Evolutionary conservation across 2,329 filamentous ascomycete genomes (phyloP), one percentile per base, ranked within the genome.

Genomic region (Metarhizium rileyi): DNA sequence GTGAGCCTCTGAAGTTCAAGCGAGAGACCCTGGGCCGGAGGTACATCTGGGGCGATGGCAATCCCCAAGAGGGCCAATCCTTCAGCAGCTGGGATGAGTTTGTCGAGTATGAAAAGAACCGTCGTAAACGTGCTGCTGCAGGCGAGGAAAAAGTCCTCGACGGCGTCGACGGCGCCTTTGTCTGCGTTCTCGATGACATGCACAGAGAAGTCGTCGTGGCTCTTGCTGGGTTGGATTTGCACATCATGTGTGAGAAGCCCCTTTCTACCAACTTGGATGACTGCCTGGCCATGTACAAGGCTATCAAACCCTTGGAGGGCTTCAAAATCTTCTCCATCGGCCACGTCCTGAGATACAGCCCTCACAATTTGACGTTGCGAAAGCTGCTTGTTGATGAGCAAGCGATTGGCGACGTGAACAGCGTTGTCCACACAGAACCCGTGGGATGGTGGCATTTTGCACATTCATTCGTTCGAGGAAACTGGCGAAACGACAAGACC

Each of bases 371-470:
- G 66, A 70, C 91, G 50, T 74, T 98, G 26, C 81, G 90, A 46
- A 83, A 85, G 61, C 70, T 97, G 16, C 74, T 97, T 5, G 75
- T 90, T 1, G 76, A 86, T 55, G 81, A 94, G 47, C 76, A 77
- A 12, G 79, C 83, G 12, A 84, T 98, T 60, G 93, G 93, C 6
- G 86, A 96, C 49, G 74, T 96, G 27, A 72, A 94, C 47, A 91
- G 86, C 36, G 76, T 95, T 36, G 87, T 94, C 55, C 93, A 97
- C 66, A 93, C 88, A 0, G 93, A 97, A 65, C 93, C 93, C 0
- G 84, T 98, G 0, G 93, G 93, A 1, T 95, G 86, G 83, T 97
- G 90, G 88, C 93, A 97, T 65, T 97, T 94, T 63, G 76, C 86
- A 0, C 90, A 95, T 65, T 89, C 84, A 40, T 95, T 91, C 59